Evolutionary conservation across 2,329 filamentous ascomycete species (phyloP), one percentile per base, ranked within the genome.

Genomic region (Proliferodiscus dingleyae): DNA sequence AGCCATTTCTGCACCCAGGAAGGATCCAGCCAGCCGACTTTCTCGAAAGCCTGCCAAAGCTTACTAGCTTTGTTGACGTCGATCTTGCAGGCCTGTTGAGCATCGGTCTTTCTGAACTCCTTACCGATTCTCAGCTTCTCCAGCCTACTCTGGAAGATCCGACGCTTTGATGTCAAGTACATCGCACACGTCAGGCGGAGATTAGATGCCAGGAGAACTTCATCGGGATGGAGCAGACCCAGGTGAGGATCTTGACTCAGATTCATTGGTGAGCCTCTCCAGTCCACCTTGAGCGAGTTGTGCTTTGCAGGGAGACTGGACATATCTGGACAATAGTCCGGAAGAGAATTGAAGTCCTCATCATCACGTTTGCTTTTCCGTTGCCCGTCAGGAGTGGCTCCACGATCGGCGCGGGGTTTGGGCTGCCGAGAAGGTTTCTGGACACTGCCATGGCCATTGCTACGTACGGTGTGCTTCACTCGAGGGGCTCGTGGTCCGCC

Each of bases 51-150:
- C 29, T 82, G 83, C 87, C 89, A 95, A 37, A 97, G 74, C 66
- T 91, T 91, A 55, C 88, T 94, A 3, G 90, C 89, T 72, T 96
- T 97, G 73, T 96, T 96, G 64, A 97, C 91, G 60, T 97, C 91
- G 53, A 96, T 95, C 72, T 94, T 94, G 76, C 89, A 95, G n/a
- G 88, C 89, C 65, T 95, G 87, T 66, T 97, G 91, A 4, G 89
- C 89, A 63, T 95, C 88, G 1, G 91, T 97, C 77, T 95, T 95
- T 64, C 88, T 83, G 66, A 95, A 96, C 60, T 90, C 86, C 67
- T 94, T 93, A 62, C 78, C 77, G 28, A 80, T 81, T 45, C 71
- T 68, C 29, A 81, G 69, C 2, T 82, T 78, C 41, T 85, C 78
- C 26, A 91, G 77, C 32, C 87, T 81, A 40, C 81, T 81, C 44